Evolutionary conservation across 2,329 filamentous ascomycete genomes (phyloP).

Genomic region (Metarhizium robertsii): DNA sequence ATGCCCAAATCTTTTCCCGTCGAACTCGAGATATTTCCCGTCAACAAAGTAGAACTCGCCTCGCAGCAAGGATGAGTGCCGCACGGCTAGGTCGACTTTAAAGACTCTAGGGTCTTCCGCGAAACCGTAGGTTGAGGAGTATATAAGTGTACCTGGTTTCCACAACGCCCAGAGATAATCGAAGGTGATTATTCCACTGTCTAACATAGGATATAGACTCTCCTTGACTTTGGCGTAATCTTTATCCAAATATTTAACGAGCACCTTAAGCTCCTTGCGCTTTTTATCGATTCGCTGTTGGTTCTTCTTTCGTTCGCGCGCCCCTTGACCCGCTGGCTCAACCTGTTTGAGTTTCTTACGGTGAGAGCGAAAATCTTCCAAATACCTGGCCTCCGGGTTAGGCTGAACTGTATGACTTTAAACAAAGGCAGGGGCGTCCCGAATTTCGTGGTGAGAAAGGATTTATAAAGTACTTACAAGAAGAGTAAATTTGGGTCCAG

Average conservation of each 20-base stretch:
- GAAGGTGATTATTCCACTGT: conserved; percentile 78
- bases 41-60: conserved; percentile 71
- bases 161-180: conserved; percentile 83
- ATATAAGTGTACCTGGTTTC: conserved; percentile 77
- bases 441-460: not conserved
- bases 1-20: conserved; percentile 77
- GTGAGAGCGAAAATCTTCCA: conserved; percentile 62
- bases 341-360: conserved; percentile 56
- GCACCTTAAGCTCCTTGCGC: conserved; percentile 57
- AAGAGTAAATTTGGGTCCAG: conserved; percentile 65
- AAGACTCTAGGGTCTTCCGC: conserved; percentile 71
- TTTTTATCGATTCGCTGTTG: conserved; percentile 49
- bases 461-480: conserved; percentile 30
- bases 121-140: conserved; percentile 67
- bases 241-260: conserved; percentile 68
- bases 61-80: conserved; percentile 58
- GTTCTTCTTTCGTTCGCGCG: conserved; percentile 52
- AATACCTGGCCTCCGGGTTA: conserved; percentile 39
- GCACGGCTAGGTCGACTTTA: conserved; percentile 68
- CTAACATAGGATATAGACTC: conserved; percentile 67
- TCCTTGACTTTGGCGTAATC: conserved; percentile 75
- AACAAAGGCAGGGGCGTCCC: not conserved
- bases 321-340: conserved; percentile 36
- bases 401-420: not conserved
- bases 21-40: conserved; percentile 75